Evolutionary conservation across 257 asterid genomes (phyloP), one percentile per base, ranked within the genome.

Genomic region (Orobanche coerulescens): DNA sequence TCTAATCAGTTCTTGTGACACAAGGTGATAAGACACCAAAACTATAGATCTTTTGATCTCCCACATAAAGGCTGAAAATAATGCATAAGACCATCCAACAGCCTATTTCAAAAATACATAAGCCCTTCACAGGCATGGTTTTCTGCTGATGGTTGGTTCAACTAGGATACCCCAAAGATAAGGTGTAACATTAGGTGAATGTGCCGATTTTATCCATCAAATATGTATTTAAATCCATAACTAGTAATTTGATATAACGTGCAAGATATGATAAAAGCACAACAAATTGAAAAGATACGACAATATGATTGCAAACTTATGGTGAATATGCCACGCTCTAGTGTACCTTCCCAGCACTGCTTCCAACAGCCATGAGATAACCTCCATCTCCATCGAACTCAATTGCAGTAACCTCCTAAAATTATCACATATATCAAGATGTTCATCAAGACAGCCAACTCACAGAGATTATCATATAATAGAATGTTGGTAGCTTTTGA

Each of bases 271-370:
- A 33, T 40, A 30, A 24, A 33, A 57, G n/a, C 58, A 40, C 37
- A 26, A 43, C 33, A 8, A 53, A 51, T 24, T 14, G 18, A 57
- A 33, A 58, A n/a, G 68, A 52, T 16, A 33, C 51, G 15, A 24
- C 22, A 61, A 47, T 36, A 62, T 44, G 25, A 18, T 58, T 31
- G 44, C n/a, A 24, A 18, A 26, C 2, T 12, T 61, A 53, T 36
- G 65, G 59, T 47, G 40, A 36, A 49, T 39, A 42, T 10, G 36
- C n/a, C 16, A 39, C 56, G 28, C 51, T 68, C 46, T 33, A 40
- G 52, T 73, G 37, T 81, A 90, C 98, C 96, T 88, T 92, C 51
- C 98, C 98, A 62, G 75, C 75, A 75, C 96, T 82, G 80, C 87
- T 88, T 73, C 98, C 98, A 72, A 84, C 96, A 58, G 91, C 95